These are phyloP conservation scores for Cornus kousa DNA, from an alignment of 148 eudicot genomes.

Conservation along the genomic window DNA sequence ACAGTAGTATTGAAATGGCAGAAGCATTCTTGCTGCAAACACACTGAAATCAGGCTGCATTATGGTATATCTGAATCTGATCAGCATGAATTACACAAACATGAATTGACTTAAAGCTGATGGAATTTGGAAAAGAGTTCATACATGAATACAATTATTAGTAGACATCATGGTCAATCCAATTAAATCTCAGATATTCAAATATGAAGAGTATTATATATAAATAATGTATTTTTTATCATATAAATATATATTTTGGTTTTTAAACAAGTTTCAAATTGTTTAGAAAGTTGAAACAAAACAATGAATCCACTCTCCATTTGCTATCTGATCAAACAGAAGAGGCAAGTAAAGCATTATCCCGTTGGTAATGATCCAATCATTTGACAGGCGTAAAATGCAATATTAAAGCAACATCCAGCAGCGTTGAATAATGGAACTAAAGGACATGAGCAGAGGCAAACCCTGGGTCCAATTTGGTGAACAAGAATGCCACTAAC, in stretches of 20 bases:
- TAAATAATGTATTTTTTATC: no score
- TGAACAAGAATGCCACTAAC: constrained; percentile 1
- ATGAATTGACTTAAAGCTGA: background rate
- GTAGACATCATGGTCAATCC: background rate
- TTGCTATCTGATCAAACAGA: background rate
- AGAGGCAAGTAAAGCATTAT: background rate
- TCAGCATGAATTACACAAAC: background rate
- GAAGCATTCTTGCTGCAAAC: background rate
- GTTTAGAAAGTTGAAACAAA: no score
- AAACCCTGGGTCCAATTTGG: constrained; percentile 27
- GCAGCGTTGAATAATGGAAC: background rate
- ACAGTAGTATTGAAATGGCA: background rate
- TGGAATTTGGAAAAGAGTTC: background rate
- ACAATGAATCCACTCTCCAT: background rate
- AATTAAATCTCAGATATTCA: no score
- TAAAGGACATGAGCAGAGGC: background rate
- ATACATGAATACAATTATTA: background rate
- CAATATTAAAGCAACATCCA: background rate
- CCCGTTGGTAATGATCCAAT: background rate
- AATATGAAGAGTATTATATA: no score
- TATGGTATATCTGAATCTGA: background rate
- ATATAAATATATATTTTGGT: no score
- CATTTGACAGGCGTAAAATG: background rate
- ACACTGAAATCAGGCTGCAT: background rate
- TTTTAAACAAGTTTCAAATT: no score